phyloP scores from a whole-genome alignment of 2,329 filamentous ascomycete genomes.

The Periconia sp. region DNA sequence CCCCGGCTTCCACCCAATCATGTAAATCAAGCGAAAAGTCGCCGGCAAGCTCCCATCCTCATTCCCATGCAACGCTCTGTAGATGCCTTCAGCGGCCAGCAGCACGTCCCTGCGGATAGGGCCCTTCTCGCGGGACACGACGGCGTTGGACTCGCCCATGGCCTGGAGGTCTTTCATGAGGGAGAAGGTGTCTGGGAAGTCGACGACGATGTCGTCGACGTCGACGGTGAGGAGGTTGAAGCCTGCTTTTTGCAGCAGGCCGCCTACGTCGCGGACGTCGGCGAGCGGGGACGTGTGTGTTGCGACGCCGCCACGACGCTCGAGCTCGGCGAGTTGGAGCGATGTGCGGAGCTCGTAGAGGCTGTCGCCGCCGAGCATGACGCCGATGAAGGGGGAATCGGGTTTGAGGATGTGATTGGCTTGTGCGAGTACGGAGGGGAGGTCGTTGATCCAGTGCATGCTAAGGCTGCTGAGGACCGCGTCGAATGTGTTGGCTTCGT shows the following conservation, averaged over 20 bases:
- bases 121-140: constrained; percentile 80
- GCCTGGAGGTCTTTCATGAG: constrained; percentile 92
- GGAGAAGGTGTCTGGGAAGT: constrained; percentile 86
- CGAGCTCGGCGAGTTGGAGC: constrained; percentile 87
- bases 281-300: constrained; percentile 90
- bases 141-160: constrained; percentile 94
- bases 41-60: constrained; percentile 68
- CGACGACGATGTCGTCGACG: constrained; percentile 94
- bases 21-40: constrained; percentile 93
- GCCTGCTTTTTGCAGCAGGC: constrained; percentile 79
- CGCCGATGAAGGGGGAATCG: constrained; percentile 87
- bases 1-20: constrained; percentile 97
- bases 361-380: constrained; percentile 95
- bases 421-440: constrained; percentile 80
- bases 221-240: constrained; percentile 97
- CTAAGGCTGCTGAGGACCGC: constrained; percentile 86
- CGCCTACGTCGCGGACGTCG: constrained; percentile 88
- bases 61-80: constrained; percentile 82
- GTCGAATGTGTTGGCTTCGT: constrained; percentile 76
- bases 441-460: constrained; percentile 96
- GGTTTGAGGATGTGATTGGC: constrained; percentile 87
- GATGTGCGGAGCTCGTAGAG: constrained; percentile 92
- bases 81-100: constrained; percentile 85
- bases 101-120: constrained; percentile 77
- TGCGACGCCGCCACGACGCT: constrained; percentile 86